Conservation (phyloP, 2,329 filamentous ascomycete genomes). For the Aspergillus sp. region DNA sequence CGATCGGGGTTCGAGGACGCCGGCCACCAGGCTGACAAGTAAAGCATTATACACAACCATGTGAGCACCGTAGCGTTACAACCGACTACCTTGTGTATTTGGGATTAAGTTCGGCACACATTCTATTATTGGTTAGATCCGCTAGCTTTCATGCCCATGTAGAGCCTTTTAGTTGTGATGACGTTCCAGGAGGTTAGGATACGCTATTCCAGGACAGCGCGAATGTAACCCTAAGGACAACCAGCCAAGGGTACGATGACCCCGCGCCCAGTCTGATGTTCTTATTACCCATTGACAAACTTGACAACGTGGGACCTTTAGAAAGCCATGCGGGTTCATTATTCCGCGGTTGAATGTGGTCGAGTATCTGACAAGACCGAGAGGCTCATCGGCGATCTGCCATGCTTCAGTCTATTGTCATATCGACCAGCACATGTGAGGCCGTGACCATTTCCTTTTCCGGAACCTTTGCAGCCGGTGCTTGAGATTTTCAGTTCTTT, state of each 20-base stretch:
- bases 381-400: background rate
- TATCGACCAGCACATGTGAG: background rate
- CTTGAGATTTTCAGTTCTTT: background rate
- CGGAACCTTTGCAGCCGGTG: background rate
- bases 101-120: background rate
- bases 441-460: background rate
- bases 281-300: background rate
- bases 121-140: background rate
- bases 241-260: background rate
- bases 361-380: background rate
- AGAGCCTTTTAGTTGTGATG: background rate
- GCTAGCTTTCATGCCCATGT: background rate
- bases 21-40: background rate
- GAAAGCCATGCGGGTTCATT: background rate
- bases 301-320: background rate
- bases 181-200: background rate
- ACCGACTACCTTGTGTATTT: background rate
- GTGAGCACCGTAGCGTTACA: background rate
- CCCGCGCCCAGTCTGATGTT: background rate
- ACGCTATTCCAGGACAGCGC: background rate
- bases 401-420: background rate
- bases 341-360: background rate
- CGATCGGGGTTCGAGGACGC: too few relatives aligned
- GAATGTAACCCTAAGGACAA: slow-evolving; percentile 4
- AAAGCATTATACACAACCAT: background rate